Evolutionary conservation across 2,329 filamentous ascomycete species (phyloP), one percentile per base, ranked within the genome.

Genomic region (Aspergillus pseudonomiae): DNA sequence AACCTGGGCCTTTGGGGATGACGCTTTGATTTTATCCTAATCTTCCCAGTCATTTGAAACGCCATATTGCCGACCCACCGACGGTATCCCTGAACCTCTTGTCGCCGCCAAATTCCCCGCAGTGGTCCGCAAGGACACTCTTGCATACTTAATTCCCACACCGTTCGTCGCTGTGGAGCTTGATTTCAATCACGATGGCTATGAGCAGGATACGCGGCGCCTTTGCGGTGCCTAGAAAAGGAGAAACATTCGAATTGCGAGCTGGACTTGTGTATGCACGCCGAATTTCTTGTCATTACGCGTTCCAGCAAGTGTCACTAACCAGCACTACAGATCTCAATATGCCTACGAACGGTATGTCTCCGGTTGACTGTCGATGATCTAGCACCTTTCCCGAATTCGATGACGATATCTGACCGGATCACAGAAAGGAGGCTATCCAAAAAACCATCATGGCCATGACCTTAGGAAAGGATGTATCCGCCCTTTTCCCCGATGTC

Each of bases 381-480:
- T 39, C 9, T 41, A 32, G 36, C 36, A 36, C 14, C 55, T 16
- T 12, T 39, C n/a, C 53, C 32, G n/a, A 21, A 21, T 26, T 36
- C 53, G 32, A 12, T 30, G 24, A 58, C 57, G 46, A 39, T 64
- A 39, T 65, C 73, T 78, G 73, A 79, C 79, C 63, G 50, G 64
- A 32, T 46, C 61, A 53, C 66, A 88, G 93, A 75, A 99, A 99
- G 81, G 95, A 99, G 84, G 92, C 95, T 28, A 99, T 99, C 72
- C 95, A 99, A 78, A 98, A 97, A 86, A 99, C 95, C 68, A 99
- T 99, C 82, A 98, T 98, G 94, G 94, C 95, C 77, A 99, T 99
- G 95, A 99, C 95, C 1, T 80, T 99, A 72, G 95, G 95, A 79
- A 99, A 99, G 81, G 95, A 99, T 81, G 95, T 99, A 64, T 99